Evolutionary conservation across 768 basidiomycete genomes (phyloP), one percentile per base, ranked within the genome.

Genomic region (Agrocybe pediades): DNA sequence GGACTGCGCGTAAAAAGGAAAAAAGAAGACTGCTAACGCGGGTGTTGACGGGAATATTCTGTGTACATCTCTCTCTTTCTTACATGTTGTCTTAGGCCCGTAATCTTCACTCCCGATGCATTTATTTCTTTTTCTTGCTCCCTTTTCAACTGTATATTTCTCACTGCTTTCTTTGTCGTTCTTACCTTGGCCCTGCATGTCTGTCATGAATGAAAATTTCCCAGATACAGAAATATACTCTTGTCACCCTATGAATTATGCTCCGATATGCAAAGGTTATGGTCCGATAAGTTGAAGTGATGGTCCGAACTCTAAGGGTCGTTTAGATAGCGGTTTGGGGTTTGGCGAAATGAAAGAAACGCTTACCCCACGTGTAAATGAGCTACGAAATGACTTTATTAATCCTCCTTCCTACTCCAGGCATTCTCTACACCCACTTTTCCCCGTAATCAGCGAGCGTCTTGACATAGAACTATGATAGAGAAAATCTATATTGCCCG

Each of bases 401-500:
- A 36, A 11, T 13, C 13, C 33, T 36, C 33, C n/a, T 36, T 36
- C 33, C 33, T 36, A 36, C 33, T 36, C n/a, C 49, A 45, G n/a
- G 26, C 24, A 46, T 41, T 43, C 30, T 41, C 49, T 46, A 21
- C 54, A 48, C 36, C 33, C 56, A 50, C 53, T 51, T 46, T 24
- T 55, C 48, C 49, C 55, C 57, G 53, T 53, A 54, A 56, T 58
- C 57, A 57, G 53, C 56, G 55, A 51, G 27, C 29, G 29, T n/a
- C 41, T 47, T 48, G 41, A 47, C 23, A 49, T 57, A 49, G 33
- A 36, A 62, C 53, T 24, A 83, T 83, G 75, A 66, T 85, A 43
- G 79, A 87, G 55, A 86, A 78, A 55, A 83, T 89, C 51, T 88
- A 84, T 67, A 82, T 88, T 51, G 81, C 81, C 16, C 74, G 87